These are phyloP conservation scores for Ustilago tritici DNA, from an alignment of 1,284 basidiomycete species.

Conservation along the genomic window DNA sequence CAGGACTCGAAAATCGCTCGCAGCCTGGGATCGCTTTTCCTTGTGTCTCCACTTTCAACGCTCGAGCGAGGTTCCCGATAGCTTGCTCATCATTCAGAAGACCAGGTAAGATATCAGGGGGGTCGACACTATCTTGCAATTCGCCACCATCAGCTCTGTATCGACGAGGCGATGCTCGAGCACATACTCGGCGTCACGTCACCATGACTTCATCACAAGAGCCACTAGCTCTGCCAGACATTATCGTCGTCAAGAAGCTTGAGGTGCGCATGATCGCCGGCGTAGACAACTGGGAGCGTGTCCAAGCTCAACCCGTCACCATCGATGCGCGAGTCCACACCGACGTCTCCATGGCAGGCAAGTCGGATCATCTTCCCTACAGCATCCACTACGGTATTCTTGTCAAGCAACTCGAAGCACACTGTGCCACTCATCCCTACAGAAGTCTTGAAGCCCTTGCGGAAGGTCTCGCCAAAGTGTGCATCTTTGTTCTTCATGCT, in stretches of 20 bases:
- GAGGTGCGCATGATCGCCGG: constrained; percentile 64
- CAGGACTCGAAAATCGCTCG: background rate
- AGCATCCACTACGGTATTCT: constrained; percentile 72
- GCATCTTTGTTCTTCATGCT: constrained; percentile 71
- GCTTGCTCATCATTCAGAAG: background rate
- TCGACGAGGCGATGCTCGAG: background rate
- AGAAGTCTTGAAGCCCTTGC: constrained; percentile 53
- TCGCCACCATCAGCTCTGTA: background rate
- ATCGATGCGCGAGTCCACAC: constrained; percentile 75
- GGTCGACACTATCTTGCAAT: background rate
- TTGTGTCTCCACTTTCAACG: background rate
- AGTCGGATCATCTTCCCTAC: constrained; percentile 74
- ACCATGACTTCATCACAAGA: constrained; percentile 24
- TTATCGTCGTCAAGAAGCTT: constrained; percentile 59
- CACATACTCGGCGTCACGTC: constrained; percentile 3
- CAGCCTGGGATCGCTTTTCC: constrained; percentile 7
- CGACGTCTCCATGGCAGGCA: constrained; percentile 74
- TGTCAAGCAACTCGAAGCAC: constrained; percentile 65
- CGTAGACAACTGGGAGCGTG: constrained; percentile 66
- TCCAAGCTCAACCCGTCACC: constrained; percentile 74
- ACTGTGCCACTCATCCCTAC: constrained; percentile 49
- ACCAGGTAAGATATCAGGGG: too few species aligned
- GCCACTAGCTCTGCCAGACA: constrained; percentile 51
- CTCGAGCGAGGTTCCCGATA: background rate
- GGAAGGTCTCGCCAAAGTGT: constrained; percentile 72